Evolutionary conservation across 306 rosid species (phyloP).

Genomic region (Gillenia trifoliata): DNA sequence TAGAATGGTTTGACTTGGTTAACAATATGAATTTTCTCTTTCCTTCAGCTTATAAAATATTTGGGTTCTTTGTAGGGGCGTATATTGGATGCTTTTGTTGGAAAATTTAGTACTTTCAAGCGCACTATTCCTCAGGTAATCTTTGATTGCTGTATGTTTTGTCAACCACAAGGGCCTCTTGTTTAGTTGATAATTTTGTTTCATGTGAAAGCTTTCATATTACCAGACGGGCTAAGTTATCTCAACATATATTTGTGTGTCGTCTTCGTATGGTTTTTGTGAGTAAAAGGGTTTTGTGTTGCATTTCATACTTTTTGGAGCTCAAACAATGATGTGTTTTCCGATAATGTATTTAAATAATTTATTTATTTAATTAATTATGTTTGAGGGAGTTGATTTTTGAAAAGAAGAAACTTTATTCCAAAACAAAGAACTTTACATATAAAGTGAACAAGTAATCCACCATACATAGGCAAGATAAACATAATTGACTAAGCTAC

Average conservation of each 20-base stretch:
- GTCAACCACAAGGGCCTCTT: neutral
- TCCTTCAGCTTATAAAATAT: slow-evolving; percentile 15
- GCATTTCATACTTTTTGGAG: neutral
- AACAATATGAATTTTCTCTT: slow-evolving; percentile 12
- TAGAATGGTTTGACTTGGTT: slow-evolving; percentile 18
- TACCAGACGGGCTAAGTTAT: neutral
- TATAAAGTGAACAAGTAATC: neutral
- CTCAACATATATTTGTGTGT: neutral
- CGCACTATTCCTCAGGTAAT: slow-evolving; percentile 94
- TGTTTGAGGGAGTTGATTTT: neutral
- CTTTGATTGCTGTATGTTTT: slow-evolving; percentile 5
- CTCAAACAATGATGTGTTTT: neutral
- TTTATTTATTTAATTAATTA: neutral
- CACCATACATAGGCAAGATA: neutral
- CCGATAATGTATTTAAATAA: neutral
- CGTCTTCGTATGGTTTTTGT: neutral
- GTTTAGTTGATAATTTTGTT: neutral
- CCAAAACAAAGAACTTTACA: neutral
- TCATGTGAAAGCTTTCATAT: neutral
- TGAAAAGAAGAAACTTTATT: neutral
- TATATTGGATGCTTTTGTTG: slow-evolving; percentile 96
- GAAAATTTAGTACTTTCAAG: slow-evolving; percentile 94
- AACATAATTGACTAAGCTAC: neutral
- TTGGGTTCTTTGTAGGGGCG: slow-evolving; percentile 64
- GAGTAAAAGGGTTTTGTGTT: neutral